phyloP scores from a whole-genome alignment of 306 rosid genomes.

The Prunus fruticosa region DNA sequence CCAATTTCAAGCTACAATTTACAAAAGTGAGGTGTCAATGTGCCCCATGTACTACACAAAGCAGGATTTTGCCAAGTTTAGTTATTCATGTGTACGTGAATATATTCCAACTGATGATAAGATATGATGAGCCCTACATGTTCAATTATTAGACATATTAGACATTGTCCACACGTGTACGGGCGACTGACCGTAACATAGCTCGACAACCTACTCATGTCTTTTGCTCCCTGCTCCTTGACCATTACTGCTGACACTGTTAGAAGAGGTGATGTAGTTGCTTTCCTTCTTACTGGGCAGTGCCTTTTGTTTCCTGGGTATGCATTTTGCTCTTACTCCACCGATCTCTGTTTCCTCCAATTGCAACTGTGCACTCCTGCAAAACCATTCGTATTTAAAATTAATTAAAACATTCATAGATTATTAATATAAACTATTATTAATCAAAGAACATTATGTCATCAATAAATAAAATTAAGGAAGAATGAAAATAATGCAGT shows the following conservation, averaged over 20 bases:
- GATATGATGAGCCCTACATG: neutral
- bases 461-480: too few relatives aligned
- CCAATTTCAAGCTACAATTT: conserved; percentile 20
- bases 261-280: conserved; percentile 14
- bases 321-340: conserved; percentile 67
- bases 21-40: neutral
- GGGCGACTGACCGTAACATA: neutral
- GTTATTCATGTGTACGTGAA: neutral
- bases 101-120: neutral
- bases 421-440: neutral
- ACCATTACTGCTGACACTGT: conserved; percentile 24
- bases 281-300: conserved; percentile 46
- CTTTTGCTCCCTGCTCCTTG: conserved; percentile 65
- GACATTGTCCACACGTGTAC: neutral
- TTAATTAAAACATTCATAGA: neutral
- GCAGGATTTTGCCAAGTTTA: neutral
- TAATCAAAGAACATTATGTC: too few relatives aligned
- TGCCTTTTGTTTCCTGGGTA: conserved; percentile 72
- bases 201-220: neutral
- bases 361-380: conserved; percentile 70
- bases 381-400: neutral
- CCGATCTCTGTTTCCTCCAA: conserved; percentile 48
- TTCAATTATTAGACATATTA: too few relatives aligned
- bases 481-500: too few relatives aligned
- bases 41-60: neutral